phyloP scores from a whole-genome alignment of 768 basidiomycete species.

The Coprinopsis strossmayeri region DNA sequence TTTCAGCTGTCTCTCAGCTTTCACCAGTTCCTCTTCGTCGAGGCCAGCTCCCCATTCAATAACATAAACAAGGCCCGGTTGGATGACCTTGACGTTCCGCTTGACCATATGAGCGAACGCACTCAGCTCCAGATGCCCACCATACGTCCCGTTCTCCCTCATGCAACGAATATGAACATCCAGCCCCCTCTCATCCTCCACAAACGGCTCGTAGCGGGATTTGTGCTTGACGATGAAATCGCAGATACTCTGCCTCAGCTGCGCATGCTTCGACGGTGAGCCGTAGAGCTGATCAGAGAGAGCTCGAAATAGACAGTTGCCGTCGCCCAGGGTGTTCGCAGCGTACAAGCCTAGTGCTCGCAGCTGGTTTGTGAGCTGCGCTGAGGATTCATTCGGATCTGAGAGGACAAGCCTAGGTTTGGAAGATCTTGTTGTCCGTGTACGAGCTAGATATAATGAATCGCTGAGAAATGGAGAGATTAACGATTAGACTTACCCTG shows the following conservation, averaged over 20 bases:
- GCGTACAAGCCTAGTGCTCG: constrained; percentile 78
- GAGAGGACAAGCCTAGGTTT: constrained; percentile 25
- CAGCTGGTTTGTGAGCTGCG: constrained; percentile 66
- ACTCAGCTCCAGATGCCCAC: constrained; percentile 90
- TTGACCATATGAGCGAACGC: constrained; percentile 80
- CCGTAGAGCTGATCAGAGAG: constrained; percentile 86
- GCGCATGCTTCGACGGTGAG: constrained; percentile 58
- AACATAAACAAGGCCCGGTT: constrained; percentile 87
- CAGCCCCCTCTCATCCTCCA: constrained; percentile 76
- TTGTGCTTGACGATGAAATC: constrained; percentile 71
- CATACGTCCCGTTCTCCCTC: constrained; percentile 86
- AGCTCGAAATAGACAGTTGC: constrained; percentile 91
- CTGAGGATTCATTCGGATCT: constrained; percentile 59
- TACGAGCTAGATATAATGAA: not conserved
- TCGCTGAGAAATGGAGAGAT: not conserved
- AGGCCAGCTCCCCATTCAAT: constrained; percentile 70
- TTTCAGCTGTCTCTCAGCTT: constrained; percentile 8
- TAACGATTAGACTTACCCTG: constrained; percentile 1
- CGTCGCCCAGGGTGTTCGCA: constrained; percentile 82
- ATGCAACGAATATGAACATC: constrained; percentile 70
- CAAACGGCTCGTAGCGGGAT: constrained; percentile 77
- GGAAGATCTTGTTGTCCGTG: constrained; percentile 7
- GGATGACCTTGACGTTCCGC: constrained; percentile 85
- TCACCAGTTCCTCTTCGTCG: constrained; percentile 15
- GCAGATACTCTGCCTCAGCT: constrained; percentile 71